phyloP scores from a whole-genome alignment of 164 flowering plant species.

The Pachysandra terminalis region DNA sequence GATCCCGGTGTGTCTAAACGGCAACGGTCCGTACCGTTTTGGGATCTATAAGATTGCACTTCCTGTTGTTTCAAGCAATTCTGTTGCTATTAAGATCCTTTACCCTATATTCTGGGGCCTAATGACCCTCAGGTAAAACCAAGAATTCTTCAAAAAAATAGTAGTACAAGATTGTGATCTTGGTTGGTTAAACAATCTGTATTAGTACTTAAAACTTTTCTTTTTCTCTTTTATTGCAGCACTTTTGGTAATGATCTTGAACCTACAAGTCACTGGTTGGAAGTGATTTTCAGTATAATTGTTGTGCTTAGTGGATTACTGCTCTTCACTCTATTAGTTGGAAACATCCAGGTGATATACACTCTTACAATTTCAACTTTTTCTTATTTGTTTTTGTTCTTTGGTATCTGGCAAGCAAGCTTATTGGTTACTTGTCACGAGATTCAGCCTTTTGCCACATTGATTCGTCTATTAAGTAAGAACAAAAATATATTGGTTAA shows the following conservation, averaged over 20 bases:
- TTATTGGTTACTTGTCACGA: too few species aligned
- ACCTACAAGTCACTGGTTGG: slow-evolving; percentile 87
- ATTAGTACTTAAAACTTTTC: neutral
- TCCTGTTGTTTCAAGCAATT: slow-evolving; percentile 87
- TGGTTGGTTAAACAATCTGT: too few species aligned
- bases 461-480: too few species aligned
- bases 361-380: neutral
- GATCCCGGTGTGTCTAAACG: slow-evolving; percentile 63
- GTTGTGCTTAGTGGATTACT: slow-evolving; percentile 71
- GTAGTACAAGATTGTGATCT: too few species aligned
- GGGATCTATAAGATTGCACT: slow-evolving; percentile 92
- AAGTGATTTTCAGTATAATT: slow-evolving; percentile 82
- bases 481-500: too few species aligned
- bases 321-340: slow-evolving; percentile 88
- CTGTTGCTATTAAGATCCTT: slow-evolving; percentile 72
- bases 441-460: too few species aligned
- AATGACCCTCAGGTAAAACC: slow-evolving; percentile 77
- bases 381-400: neutral
- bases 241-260: slow-evolving; percentile 91
- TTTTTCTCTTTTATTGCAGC: slow-evolving; percentile 34
- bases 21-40: slow-evolving; percentile 58
- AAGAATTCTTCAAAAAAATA: neutral
- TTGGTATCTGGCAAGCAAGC: too few species aligned
- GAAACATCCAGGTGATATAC: slow-evolving; percentile 82
- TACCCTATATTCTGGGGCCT: slow-evolving; percentile 98